Evolutionary conservation across 306 rosid genomes (phyloP).

Genomic region (Prunus salicina): DNA sequence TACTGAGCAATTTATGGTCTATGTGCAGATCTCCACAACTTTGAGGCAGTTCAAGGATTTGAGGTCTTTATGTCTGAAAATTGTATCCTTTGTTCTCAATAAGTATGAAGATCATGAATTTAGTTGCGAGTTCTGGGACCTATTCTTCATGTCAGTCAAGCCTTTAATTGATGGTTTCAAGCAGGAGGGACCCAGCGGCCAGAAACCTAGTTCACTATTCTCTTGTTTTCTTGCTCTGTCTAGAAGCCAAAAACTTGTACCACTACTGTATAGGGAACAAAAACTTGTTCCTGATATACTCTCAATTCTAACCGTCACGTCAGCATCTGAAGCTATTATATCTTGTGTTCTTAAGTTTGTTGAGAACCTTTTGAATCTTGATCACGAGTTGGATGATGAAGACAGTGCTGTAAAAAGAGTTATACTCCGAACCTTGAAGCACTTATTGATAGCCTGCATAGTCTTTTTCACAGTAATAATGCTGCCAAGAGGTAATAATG

Average conservation of each 20-base stretch:
- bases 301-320: conserved; percentile 53
- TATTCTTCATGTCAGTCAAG: conserved; percentile 69
- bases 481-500: conserved; percentile 65
- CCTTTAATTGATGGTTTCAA: conserved; percentile 64
- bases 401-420: conserved; percentile 44
- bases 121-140: conserved; percentile 67
- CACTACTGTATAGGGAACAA: conserved; percentile 51
- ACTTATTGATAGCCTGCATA: conserved; percentile 60
- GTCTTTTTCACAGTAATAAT: conserved; percentile 59
- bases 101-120: conserved; percentile 75
- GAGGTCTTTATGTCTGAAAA: conserved; percentile 85
- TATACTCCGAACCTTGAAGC: conserved; percentile 57
- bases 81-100: conserved; percentile 56
- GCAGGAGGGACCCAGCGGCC: conserved; percentile 83
- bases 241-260: conserved; percentile 59
- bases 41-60: conserved; percentile 76
- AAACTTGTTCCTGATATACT: conserved; percentile 80
- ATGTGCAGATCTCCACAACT: conserved; percentile 44
- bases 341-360: conserved; percentile 70
- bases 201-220: conserved; percentile 88
- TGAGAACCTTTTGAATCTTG: conserved; percentile 72
- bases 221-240: conserved; percentile 92
- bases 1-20: conserved; percentile 1
- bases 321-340: conserved; percentile 76
- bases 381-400: conserved; percentile 50